Conservation (phyloP, 495 filamentous ascomycete species). For the Lepidopterella palustris region DNA sequence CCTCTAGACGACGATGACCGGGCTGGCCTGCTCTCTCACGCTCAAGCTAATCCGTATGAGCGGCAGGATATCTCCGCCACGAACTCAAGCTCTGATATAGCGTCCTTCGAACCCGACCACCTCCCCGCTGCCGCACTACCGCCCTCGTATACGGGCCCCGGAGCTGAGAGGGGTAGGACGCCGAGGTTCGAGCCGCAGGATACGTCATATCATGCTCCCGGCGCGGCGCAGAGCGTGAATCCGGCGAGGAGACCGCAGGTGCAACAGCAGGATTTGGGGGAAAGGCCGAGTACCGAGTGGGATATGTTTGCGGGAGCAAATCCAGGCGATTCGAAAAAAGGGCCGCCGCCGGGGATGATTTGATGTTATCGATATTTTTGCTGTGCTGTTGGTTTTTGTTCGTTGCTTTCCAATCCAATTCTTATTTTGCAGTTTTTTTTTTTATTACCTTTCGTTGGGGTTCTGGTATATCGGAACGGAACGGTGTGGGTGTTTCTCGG, state of each 20-base stretch:
- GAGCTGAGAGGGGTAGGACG: not conserved
- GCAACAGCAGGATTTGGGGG: not conserved
- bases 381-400: not conserved
- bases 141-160: not conserved
- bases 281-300: not conserved
- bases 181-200: not conserved
- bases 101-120: not conserved
- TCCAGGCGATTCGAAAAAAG: not conserved
- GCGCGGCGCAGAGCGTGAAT: not conserved
- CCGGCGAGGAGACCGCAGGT: not conserved
- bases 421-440: no score
- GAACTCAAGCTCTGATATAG: not conserved
- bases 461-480: no score
- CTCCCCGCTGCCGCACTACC: not conserved
- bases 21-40: slow-evolving; percentile 3
- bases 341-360: not conserved
- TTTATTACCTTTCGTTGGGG: no score
- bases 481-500: no score
- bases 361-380: no score
- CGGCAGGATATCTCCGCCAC: not conserved
- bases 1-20: slow-evolving; percentile 1
- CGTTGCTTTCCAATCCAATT: no score
- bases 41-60: slow-evolving; percentile 1
- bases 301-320: not conserved
- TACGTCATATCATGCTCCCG: not conserved